Evolutionary conservation across 202 grass and related monocot species (phyloP).

Genomic region (Saccharum hybrid): DNA sequence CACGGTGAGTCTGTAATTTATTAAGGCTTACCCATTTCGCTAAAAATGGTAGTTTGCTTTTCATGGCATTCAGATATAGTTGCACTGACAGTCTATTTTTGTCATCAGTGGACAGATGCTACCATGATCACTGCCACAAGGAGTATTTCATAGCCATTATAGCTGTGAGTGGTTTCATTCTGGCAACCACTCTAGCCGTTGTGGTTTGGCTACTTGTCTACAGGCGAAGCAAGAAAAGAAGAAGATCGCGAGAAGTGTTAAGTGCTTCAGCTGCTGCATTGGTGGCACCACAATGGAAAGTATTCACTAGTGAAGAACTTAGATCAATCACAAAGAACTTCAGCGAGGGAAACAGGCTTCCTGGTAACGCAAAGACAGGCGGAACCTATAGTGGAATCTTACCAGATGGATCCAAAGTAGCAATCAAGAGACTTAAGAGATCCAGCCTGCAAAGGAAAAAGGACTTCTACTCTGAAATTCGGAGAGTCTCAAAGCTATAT

Average conservation of each 20-base stretch:
- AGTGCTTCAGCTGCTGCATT: conserved; percentile 72
- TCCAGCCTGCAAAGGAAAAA: conserved; percentile 95
- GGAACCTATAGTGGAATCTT: conserved; percentile 89
- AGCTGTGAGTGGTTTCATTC: conserved; percentile 85
- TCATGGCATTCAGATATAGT: conserved; percentile 10
- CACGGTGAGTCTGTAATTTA: conserved; percentile 53
- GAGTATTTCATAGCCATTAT: conserved; percentile 85
- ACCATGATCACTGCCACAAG: conserved; percentile 70
- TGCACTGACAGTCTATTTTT: conserved; percentile 24
- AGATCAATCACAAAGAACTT: conserved; percentile 98
- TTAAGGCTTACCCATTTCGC: not conserved
- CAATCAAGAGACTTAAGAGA: conserved; percentile 93
- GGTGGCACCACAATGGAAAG: conserved; percentile 82
- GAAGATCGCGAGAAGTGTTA: conserved; percentile 74
- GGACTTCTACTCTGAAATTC: conserved; percentile 97
- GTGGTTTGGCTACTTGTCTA: conserved; percentile 92
- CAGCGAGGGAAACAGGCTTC: conserved; percentile 93
- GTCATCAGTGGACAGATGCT: conserved; percentile 54
- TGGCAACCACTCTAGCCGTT: conserved; percentile 71
- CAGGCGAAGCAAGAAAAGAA: conserved; percentile 85
- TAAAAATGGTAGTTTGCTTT: conserved; percentile 2
- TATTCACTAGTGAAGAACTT: conserved; percentile 86
- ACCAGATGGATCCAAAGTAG: conserved; percentile 85
- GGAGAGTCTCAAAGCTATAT: conserved; percentile 91
- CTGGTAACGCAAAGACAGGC: conserved; percentile 94